Evolutionary conservation across 2,329 filamentous ascomycete species (phyloP).

Genomic region (Fusarium sp.): DNA sequence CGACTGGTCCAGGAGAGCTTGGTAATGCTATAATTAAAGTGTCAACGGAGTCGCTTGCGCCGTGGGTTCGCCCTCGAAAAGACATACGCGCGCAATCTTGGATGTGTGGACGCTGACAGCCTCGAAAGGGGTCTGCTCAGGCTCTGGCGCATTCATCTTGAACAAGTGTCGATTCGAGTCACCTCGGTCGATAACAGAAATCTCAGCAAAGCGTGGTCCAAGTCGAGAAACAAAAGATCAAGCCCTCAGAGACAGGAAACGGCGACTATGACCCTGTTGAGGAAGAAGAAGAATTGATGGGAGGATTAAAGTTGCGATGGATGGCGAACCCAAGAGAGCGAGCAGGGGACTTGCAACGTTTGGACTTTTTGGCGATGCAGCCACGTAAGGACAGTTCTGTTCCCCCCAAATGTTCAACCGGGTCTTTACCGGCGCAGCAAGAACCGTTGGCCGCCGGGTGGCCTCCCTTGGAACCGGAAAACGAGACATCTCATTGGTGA

Average conservation of each 20-base stretch:
- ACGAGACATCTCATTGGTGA: conserved; percentile 30
- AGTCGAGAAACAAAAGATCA: conserved; percentile 1
- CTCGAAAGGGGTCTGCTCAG: conserved; percentile 91
- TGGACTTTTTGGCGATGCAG: conserved; percentile 41
- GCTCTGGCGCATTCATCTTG: conserved; percentile 86
- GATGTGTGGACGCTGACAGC: conserved; percentile 89
- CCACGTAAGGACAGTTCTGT: conserved; percentile 38
- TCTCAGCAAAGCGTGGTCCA: background rate
- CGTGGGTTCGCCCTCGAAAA: background rate
- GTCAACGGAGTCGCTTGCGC: conserved; percentile 13
- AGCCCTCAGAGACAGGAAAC: background rate
- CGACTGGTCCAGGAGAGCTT: conserved; percentile 92
- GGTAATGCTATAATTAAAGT: conserved; percentile 77
- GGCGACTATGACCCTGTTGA: conserved; percentile 11
- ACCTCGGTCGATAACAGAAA: conserved; percentile 12
- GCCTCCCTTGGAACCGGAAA: conserved; percentile 19
- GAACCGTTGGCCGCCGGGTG: conserved; percentile 30
- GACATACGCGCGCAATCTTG: conserved; percentile 75
- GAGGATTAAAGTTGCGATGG: conserved; percentile 13
- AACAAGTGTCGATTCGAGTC: conserved; percentile 16
- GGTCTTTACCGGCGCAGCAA: conserved; percentile 33
- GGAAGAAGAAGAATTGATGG: conserved; percentile 11
- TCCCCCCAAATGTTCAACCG: conserved; percentile 26
- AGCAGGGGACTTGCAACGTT: conserved; percentile 15
- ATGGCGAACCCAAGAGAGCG: conserved; percentile 19